Evolutionary conservation across 805 yeast species (phyloP).

Genomic region (Suhomyces canberraensis): DNA sequence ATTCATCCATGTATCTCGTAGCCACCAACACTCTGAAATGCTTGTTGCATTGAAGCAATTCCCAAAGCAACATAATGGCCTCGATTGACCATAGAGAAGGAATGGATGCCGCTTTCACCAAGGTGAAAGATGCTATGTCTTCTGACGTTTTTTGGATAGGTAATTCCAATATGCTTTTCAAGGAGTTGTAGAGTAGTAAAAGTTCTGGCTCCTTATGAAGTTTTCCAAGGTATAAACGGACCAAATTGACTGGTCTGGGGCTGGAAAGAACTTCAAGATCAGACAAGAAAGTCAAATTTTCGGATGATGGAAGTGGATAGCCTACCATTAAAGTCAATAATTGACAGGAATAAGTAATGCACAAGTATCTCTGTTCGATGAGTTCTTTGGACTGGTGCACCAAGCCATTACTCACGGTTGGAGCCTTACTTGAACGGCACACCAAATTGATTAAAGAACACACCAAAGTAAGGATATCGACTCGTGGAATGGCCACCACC

Average conservation of each 20-base stretch:
- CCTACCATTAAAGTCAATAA: conserved; percentile 57
- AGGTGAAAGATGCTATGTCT: conserved; percentile 6
- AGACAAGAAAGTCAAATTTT: conserved; percentile 36
- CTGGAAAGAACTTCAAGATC: conserved; percentile 24
- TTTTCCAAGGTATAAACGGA: conserved; percentile 50
- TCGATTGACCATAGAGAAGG: conserved; percentile 53
- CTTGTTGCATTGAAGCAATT: conserved; percentile 69
- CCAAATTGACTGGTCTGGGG: conserved; percentile 43
- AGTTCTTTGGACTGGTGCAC: conserved; percentile 24
- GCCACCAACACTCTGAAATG: conserved; percentile 41
- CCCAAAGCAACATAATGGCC: conserved; percentile 67
- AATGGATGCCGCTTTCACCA: conserved; percentile 11
- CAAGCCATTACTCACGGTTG: conserved; percentile 45
- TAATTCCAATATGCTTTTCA: conserved; percentile 45
- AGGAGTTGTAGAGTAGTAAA: conserved; percentile 43
- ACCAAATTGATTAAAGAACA: conserved; percentile 69
- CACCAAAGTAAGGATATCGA: conserved; percentile 48
- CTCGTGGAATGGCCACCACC: conserved; percentile 48
- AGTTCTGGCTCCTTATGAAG: conserved; percentile 56
- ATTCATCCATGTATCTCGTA: conserved; percentile 48
- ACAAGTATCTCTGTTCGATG: conserved; percentile 42
- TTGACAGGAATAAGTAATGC: conserved; percentile 58
- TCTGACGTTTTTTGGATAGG: conserved; percentile 28
- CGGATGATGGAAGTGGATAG: conserved; percentile 55
- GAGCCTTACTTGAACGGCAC: conserved; percentile 46